phyloP scores from a whole-genome alignment of 371 early-diverging fungal genomes.

The Apophysomyces trapeziformis region DNA sequence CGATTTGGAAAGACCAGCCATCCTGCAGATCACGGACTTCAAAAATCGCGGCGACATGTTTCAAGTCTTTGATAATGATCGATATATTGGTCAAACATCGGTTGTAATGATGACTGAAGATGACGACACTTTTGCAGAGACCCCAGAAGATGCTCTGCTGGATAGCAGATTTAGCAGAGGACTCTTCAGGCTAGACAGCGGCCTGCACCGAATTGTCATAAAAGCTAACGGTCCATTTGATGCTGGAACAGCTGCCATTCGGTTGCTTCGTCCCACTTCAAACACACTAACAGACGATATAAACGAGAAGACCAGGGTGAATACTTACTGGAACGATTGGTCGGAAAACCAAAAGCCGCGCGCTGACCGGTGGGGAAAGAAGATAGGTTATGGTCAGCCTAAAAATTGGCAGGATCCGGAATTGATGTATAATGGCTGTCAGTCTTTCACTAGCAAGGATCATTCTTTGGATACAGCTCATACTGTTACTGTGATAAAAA shows the following conservation, averaged over 20 bases:
- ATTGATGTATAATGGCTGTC: background rate
- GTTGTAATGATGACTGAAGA: constrained; percentile 30
- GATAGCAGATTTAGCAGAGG: constrained; percentile 49
- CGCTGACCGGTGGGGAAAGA: background rate
- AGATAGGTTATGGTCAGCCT: background rate
- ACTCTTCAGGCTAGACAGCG: constrained; percentile 39
- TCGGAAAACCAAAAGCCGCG: background rate
- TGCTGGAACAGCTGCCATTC: constrained; percentile 54
- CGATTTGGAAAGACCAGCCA: constrained; percentile 32
- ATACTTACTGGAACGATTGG: background rate
- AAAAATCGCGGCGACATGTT: constrained; percentile 54
- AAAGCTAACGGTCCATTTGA: constrained; percentile 48
- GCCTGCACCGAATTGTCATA: constrained; percentile 50
- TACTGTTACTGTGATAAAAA: constrained; percentile 40
- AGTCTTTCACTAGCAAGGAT: background rate
- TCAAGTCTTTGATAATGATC: constrained; percentile 47
- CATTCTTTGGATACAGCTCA: constrained; percentile 13
- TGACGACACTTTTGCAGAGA: constrained; percentile 38
- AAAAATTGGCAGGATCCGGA: constrained; percentile 2
- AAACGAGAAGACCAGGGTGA: background rate
- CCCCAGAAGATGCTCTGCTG: constrained; percentile 50
- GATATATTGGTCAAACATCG: constrained; percentile 41
- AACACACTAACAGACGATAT: constrained; percentile 1
- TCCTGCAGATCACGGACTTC: constrained; percentile 47
- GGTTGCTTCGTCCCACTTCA: constrained; percentile 29